Evolutionary conservation across 306 rosid genomes (phyloP), one percentile per base, ranked within the genome.

Genomic region (Chamaecrista fasciculata): DNA sequence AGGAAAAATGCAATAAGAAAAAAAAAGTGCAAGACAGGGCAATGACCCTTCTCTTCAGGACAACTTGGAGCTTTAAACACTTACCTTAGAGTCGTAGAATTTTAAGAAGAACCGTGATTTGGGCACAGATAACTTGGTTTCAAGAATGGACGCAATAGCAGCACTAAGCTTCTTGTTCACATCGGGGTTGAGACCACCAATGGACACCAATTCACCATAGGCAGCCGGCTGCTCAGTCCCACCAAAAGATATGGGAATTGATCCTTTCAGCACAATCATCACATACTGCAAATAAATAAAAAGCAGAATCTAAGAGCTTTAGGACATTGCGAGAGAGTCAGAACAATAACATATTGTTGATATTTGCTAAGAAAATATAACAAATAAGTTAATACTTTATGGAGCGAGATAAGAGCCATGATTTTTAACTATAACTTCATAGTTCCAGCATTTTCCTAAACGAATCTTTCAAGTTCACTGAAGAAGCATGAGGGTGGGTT

Each of bases 241-340:
- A 53, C 95, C 91, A 76, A 87, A 87, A 53, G 96, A 59, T 1
- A 90, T 87, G 56, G 96, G 96, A 44, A 90, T 72, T 7, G 96
- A 90, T 52, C 96, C 96, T 81, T 90, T 87, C 81, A 90, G 77
- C 64, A 87, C 96, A 80, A 90, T 44, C 96, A 87, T 90, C 82
- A 87, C 95, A 82, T 90, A 90, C 95, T 90, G 88, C 79, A 78
- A 47, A 67, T 29, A 10, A 12, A 63, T 21, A 15, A 46, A 40
- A 47, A 66, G 37, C 14, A 55, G 15, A 58, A 16, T 14, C 9
- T 16, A 8, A 34, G 1, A 6, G 15, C 18, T 28, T 43, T 23
- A 29, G 21, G 14, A 40, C 34, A 57, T 71, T 9, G 51, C 21
- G 31, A 44, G 44, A 49, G 33, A 15, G 39, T 24, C 9, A 43